Percentiles rank a stretch among this genome's conserved stretches.
Evolutionary conservation across 2,329 filamentous ascomycete genomes (phyloP).

Genomic region (Epicoccum sorghinum): DNA sequence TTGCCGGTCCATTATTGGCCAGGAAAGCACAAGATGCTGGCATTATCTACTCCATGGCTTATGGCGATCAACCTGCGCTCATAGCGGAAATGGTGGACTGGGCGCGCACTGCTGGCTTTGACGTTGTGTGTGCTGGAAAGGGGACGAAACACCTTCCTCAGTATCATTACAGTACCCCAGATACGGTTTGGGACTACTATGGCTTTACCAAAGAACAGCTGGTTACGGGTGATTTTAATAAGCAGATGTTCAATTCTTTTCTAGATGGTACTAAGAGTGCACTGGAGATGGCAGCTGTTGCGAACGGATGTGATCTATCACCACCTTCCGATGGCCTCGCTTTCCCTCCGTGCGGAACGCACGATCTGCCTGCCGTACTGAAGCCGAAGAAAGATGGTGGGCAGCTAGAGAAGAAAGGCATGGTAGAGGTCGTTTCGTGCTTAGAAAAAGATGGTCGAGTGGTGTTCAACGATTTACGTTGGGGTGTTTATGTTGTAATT

Average conservation of each 20-base stretch:
- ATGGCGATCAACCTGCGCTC: slow-evolving; percentile 54
- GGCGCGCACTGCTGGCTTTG: slow-evolving; percentile 53
- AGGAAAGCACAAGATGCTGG: slow-evolving; percentile 53
- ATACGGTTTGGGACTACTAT: slow-evolving; percentile 56
- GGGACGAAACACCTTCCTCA: slow-evolving; percentile 56
- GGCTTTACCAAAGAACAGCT: slow-evolving; percentile 55
- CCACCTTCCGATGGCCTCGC: slow-evolving; percentile 50
- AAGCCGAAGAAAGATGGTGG: slow-evolving; percentile 53
- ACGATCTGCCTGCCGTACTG: slow-evolving; percentile 52
- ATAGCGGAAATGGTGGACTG: slow-evolving; percentile 54
- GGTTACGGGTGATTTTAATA: slow-evolving; percentile 52
- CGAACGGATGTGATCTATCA: slow-evolving; percentile 53
- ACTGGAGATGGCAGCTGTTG: slow-evolving; percentile 56
- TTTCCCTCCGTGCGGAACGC: slow-evolving; percentile 54
- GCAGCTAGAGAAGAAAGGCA: slow-evolving; percentile 50
- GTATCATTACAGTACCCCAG: slow-evolving; percentile 55
- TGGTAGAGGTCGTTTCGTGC: slow-evolving; percentile 55
- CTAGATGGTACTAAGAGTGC: slow-evolving; percentile 57
- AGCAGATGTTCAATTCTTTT: slow-evolving; percentile 58
- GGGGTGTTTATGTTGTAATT: slow-evolving; percentile 56
- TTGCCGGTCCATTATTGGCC: slow-evolving; percentile 51
- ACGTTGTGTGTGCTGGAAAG: slow-evolving; percentile 55
- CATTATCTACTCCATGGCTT: slow-evolving; percentile 57
- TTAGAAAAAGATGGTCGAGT: slow-evolving; percentile 53
- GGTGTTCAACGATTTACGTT: slow-evolving; percentile 51